Percentiles rank a stretch among this genome's conserved stretches.
These are phyloP conservation scores for Cystobasidium tubakii DNA, from an alignment of 768 basidiomycete genomes.

Conservation along the genomic window DNA sequence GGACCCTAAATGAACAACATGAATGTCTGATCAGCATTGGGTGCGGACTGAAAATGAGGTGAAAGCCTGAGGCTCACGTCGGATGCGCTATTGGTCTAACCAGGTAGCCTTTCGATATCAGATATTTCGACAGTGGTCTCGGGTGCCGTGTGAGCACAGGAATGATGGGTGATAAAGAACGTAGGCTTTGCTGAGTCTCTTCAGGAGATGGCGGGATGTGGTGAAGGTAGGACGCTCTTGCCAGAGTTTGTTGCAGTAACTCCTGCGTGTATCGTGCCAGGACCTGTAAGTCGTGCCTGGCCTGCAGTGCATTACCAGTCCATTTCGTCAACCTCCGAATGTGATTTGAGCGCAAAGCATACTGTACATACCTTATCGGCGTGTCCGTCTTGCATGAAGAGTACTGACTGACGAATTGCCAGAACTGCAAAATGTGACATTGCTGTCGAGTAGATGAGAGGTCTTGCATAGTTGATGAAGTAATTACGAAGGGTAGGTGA, in stretches of 20 bases:
- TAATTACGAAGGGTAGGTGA: constrained; percentile 69
- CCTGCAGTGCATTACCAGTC: background rate
- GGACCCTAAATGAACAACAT: constrained; percentile 53
- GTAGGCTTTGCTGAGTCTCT: background rate
- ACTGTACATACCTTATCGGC: constrained; percentile 48
- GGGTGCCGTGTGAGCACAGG: constrained; percentile 74
- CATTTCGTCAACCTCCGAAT: too few relatives aligned
- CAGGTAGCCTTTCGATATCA: constrained; percentile 51
- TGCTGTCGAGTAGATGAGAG: constrained; percentile 86
- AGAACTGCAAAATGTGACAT: constrained; percentile 70
- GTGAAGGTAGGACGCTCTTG: background rate
- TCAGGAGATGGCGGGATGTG: constrained; percentile 41
- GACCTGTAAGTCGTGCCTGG: constrained; percentile 4
- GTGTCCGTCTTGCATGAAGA: constrained; percentile 65
- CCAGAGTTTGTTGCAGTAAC: background rate
- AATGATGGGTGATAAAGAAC: constrained; percentile 64
- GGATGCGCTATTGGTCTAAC: constrained; percentile 56
- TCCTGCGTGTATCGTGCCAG: constrained; percentile 32
- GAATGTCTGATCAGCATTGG: background rate
- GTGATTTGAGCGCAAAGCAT: too few relatives aligned
- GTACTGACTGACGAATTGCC: constrained; percentile 70
- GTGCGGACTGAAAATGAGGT: too few relatives aligned
- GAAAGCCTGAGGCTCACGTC: too few relatives aligned
- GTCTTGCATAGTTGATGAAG: constrained; percentile 82
- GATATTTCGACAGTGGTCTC: constrained; percentile 66